Base-by-base conservation (phyloP, 306 rosid genomes). In the Astragalus glycyphyllos region DNA sequence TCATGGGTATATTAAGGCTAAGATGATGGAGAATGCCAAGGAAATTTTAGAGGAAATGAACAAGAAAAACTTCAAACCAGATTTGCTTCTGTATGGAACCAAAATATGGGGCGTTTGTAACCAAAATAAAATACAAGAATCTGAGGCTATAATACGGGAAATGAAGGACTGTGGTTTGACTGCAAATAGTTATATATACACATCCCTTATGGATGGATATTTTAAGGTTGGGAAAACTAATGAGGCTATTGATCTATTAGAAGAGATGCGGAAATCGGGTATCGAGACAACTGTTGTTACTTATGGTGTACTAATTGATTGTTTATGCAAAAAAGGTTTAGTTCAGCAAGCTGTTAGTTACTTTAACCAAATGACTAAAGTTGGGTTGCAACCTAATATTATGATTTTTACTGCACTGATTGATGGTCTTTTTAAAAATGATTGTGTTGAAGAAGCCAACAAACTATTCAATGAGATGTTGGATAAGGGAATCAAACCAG, bases 261-360 rank as follows among this genome's bases (percentile, higher is more conserved):
- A 90, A 58, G 83, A 86, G 73, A 89, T 94, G 96, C 92, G 66
- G 75, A 87, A 89, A 62, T 37, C 34, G 31, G 88, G 86, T 65
- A 59, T 89, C 13, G 89, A 90, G 81, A 65, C 80, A 50, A 86
- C 85, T 20, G 78, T 87, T 48, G 95, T 94, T 64, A 94, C 95
- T 5, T 93, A 79, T 72, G 87, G 97, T 75, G 90, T 69, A n/a
- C 80, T 94, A 68, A 87, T 90, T 57, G 89, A 94, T 80, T 97
- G 98, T 60, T 82, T 94, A 79, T 94, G 98, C 89, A 90, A 88
- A 77, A 77, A 63, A 63, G 97, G 97, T 65, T 68, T 86, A 79
- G 73, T 89, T 5, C 77, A 88, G 31, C 83, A 86, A 82, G 97
- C 98, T 64, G 38, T 81, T 74, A 70, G 60, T 79, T 86, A 87